These are phyloP conservation scores for Ogataea hybrid DNA, from an alignment of 1,139 yeast species.

Conservation along the genomic window DNA sequence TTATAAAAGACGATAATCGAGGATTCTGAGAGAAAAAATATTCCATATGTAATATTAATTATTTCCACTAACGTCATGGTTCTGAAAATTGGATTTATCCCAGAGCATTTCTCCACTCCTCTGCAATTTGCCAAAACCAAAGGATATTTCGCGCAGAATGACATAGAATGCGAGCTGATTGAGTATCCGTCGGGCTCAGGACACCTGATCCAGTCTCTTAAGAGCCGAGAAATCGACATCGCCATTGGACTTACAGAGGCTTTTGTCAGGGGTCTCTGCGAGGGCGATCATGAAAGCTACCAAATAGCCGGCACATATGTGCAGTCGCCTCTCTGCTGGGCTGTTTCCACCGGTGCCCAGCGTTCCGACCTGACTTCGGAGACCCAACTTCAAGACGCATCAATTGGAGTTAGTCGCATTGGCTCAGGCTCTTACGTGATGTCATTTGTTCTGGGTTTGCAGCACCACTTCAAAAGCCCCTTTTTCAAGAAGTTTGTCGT, in stretches of 20 bases:
- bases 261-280: slow-evolving; percentile 76
- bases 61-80: slow-evolving; percentile 8
- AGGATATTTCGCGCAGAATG: slow-evolving; percentile 48
- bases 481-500: slow-evolving; percentile 53
- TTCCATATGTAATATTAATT: neutral
- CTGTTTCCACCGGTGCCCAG: slow-evolving; percentile 71
- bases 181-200: slow-evolving; percentile 90
- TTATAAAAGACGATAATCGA: slow-evolving; percentile 73
- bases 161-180: slow-evolving; percentile 56
- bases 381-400: slow-evolving; percentile 56
- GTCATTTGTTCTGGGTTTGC: slow-evolving; percentile 79
- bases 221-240: slow-evolving; percentile 62
- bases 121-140: slow-evolving; percentile 66
- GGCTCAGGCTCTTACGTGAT: slow-evolving; percentile 92
- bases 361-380: slow-evolving; percentile 52
- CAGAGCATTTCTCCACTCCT: slow-evolving; percentile 92
- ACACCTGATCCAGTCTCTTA: slow-evolving; percentile 72
- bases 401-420: slow-evolving; percentile 81
- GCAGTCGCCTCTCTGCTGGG: slow-evolving; percentile 82
- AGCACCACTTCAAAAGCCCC: slow-evolving; percentile 47
- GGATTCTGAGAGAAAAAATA: neutral
- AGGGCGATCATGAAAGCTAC: slow-evolving; percentile 51
- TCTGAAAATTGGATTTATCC: slow-evolving; percentile 74
- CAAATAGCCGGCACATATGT: slow-evolving; percentile 80
- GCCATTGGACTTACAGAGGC: slow-evolving; percentile 93